Conservation (phyloP, 768 basidiomycete species). For the Pleurotus ostreatus region DNA sequence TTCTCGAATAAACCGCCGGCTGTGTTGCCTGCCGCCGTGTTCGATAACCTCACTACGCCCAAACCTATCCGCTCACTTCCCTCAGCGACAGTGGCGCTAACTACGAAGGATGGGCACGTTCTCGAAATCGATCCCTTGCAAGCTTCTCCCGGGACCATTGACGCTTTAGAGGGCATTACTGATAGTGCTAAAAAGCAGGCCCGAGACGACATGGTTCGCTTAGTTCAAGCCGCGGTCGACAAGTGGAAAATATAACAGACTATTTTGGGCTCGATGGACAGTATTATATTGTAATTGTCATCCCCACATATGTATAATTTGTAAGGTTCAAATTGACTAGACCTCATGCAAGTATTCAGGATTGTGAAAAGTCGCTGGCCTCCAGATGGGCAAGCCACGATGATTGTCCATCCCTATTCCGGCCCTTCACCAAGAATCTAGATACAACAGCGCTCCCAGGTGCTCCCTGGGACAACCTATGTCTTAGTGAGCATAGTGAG, state of each 20-base stretch:
- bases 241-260: conserved; percentile 59
- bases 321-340: too few species aligned
- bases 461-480: neutral
- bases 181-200: conserved; percentile 83
- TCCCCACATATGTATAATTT: too few species aligned
- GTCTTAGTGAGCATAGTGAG: neutral
- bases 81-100: conserved; percentile 69
- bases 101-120: conserved; percentile 76
- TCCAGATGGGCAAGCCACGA: conserved; percentile 50
- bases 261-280: conserved; percentile 6
- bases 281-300: conserved; percentile 1
- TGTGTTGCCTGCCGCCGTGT: conserved; percentile 8
- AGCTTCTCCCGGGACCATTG: conserved; percentile 67
- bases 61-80: conserved; percentile 30
- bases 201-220: conserved; percentile 66
- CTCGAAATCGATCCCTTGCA: conserved; percentile 82
- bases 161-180: conserved; percentile 74
- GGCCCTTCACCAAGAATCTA: conserved; percentile 55
- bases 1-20: conserved; percentile 16
- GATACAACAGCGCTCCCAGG: conserved; percentile 14
- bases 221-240: conserved; percentile 69
- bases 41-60: conserved; percentile 32
- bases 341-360: too few species aligned
- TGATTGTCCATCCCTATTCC: conserved; percentile 51
- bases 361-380: conserved; percentile 16